Base-by-base conservation (phyloP, 441 rosid species). In the Francoa sonchifolia region DNA sequence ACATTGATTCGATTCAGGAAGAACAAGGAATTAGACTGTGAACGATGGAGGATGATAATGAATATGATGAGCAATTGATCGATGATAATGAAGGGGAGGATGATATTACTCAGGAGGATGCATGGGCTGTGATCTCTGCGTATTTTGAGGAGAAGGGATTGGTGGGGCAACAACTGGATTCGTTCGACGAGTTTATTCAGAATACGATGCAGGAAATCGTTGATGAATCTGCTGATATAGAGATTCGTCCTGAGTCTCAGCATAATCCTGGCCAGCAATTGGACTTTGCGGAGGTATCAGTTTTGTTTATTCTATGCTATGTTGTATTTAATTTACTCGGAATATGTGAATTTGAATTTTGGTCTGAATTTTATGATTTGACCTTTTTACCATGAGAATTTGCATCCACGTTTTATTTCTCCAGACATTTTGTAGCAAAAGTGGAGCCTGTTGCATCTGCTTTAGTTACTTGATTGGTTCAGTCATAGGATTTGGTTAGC, bases 181-280 rank as follows among this genome's bases (percentile, higher is more conserved):
- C 95, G 0, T 90, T 90, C 68, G 95, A 90, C 19, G 98, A 89
- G 68, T 89, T 89, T 33, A 89, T 89, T 32, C 96, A 89, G 63
- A 85, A 89, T 30, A 85, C 96, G 2, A 89, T 89, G 94, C 96
- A 85, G 64, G 98, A 89, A 57, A 89, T 85, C 4, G 89, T 89
- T 1, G 87, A 82, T 13, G 87, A 89, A 38, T 85, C 94, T 2
- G 76, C 79, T 1, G 89, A 79, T 53, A 85, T 89, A 18, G 93
- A 85, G 79, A 89, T 89, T 67, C 83, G 94, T 1, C 92, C 96
- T 6, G 92, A 85, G 63, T 85, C 96, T 6, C 98, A 89, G 74
- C 94, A 89, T 43, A 85, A 79, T 58, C 98, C 98, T 12, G 82
- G 98, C 5, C 84, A 79, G 43, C 96, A 77, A 51, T 55, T 93